These are phyloP conservation scores for Salinomyces thailandicus DNA, from an alignment of 2,329 filamentous ascomycete species.

Conservation along the genomic window DNA sequence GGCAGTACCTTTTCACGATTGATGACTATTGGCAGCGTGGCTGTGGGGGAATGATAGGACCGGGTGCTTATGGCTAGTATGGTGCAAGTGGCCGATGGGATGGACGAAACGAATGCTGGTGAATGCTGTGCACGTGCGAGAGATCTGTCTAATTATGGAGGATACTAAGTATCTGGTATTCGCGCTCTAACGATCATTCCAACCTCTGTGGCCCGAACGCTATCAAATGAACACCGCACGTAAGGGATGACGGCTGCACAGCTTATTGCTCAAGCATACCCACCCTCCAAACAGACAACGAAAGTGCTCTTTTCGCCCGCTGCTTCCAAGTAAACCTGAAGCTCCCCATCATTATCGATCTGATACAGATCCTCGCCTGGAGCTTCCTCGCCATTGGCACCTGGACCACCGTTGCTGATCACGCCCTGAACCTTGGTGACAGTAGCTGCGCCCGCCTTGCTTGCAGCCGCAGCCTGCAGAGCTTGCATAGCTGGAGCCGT, in stretches of 20 bases:
- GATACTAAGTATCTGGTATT: too few species aligned
- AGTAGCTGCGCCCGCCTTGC: constrained; percentile 48
- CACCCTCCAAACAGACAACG: constrained; percentile 20
- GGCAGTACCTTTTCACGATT: constrained; percentile 13
- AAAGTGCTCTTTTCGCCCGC: constrained; percentile 52
- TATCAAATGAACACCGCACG: too few species aligned
- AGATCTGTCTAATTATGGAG: too few species aligned
- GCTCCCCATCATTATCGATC: constrained; percentile 61
- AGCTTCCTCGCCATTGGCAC: constrained; percentile 41
- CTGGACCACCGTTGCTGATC: constrained; percentile 40
- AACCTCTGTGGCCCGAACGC: too few species aligned
- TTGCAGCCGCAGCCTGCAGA: constrained; percentile 50
- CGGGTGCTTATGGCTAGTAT: too few species aligned
- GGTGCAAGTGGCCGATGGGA: too few species aligned
- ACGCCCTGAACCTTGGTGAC: constrained; percentile 53
- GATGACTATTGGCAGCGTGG: constrained; percentile 5
- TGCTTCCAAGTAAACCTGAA: constrained; percentile 56
- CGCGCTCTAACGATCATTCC: too few species aligned
- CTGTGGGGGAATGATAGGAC: too few species aligned
- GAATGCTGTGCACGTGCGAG: too few species aligned
- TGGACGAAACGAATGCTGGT: too few species aligned
- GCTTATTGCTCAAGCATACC: constrained; percentile 14
- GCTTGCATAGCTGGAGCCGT: constrained; percentile 48
- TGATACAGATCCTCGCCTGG: constrained; percentile 52
- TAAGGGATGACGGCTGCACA: too few species aligned